These are phyloP conservation scores for Pleomassaria siparia DNA, from an alignment of 2,329 filamentous ascomycete genomes.

Conservation along the genomic window DNA sequence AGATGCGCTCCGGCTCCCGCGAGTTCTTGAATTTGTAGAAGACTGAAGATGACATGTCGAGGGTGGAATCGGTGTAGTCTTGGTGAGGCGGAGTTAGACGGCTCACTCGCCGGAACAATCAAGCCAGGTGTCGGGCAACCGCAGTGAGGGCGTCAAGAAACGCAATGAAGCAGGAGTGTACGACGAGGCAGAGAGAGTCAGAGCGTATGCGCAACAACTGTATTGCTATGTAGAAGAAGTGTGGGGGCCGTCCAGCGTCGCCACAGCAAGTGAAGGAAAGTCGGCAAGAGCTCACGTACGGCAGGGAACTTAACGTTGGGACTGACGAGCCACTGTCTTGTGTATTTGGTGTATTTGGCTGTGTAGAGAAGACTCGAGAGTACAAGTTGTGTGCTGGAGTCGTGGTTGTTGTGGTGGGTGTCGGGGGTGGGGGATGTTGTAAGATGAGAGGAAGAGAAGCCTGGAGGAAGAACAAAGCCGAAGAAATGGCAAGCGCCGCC, in stretches of 20 bases:
- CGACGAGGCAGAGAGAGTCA: conserved; percentile 9
- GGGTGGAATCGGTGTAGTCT: not conserved
- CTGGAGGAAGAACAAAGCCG: not conserved
- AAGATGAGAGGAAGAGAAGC: conserved; percentile 1
- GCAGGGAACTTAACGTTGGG: conserved; percentile 3
- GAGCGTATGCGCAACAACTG: conserved; percentile 21
- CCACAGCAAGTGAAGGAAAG: conserved; percentile 10
- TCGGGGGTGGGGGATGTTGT: not conserved
- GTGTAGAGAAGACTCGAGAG: not conserved
- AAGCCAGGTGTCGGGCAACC: conserved; percentile 9
- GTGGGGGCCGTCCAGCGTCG: conserved; percentile 12
- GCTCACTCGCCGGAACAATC: conserved; percentile 10
- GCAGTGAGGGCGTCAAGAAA: conserved; percentile 3
- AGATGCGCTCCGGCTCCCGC: conserved; percentile 89
- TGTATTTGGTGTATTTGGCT: not conserved
- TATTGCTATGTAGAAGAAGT: conserved; percentile 26
- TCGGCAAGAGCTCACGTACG: conserved; percentile 4
- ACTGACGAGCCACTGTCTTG: not conserved
- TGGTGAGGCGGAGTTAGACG: conserved; percentile 14
- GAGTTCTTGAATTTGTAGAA: conserved; percentile 99
- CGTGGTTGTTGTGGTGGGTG: not conserved
- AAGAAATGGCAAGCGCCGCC: not conserved
- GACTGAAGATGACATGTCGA: conserved; percentile 85
- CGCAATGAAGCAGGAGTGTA: conserved; percentile 7
- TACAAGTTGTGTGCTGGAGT: not conserved